These are phyloP conservation scores for Microsporum canis DNA, from an alignment of 2,329 filamentous ascomycete species.

Conservation along the genomic window DNA sequence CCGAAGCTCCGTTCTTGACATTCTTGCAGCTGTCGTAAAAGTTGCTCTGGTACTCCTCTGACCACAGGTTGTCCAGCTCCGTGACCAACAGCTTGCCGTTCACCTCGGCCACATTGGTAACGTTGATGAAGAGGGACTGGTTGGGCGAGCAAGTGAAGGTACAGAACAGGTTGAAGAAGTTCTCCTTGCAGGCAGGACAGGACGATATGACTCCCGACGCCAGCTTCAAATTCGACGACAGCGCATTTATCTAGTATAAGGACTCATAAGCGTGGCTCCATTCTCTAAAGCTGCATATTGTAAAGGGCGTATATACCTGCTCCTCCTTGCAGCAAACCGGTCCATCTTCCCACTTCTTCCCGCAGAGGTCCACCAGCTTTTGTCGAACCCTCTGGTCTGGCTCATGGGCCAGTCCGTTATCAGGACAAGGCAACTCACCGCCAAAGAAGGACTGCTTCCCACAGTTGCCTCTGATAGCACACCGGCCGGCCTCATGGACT, in stretches of 20 bases:
- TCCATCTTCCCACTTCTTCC: constrained; percentile 70
- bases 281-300: too few relatives aligned
- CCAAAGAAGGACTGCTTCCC: constrained; percentile 86
- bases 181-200: constrained; percentile 92
- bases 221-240: constrained; percentile 74
- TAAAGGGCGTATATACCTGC: constrained; percentile 43
- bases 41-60: constrained; percentile 67
- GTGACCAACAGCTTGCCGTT: constrained; percentile 58
- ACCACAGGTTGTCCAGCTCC: constrained; percentile 81
- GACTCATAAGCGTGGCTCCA: neutral
- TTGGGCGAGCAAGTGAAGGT: constrained; percentile 97
- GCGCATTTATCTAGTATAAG: constrained; percentile 53
- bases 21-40: constrained; percentile 98
- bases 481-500: constrained; percentile 76
- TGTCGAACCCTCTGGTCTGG: constrained; percentile 61
- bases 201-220: constrained; percentile 82
- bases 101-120: constrained; percentile 58
- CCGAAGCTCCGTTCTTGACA: constrained; percentile 93
- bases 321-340: constrained; percentile 74
- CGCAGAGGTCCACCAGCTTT: constrained; percentile 75
- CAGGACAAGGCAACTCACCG: constrained; percentile 78
- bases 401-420: constrained; percentile 70
- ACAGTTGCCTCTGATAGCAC: constrained; percentile 82
- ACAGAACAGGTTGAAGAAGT: constrained; percentile 98
- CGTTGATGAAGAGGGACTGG: constrained; percentile 88